These are phyloP conservation scores for Talaromyces sp. DNA, from an alignment of 2,329 filamentous ascomycete species.

Conservation along the genomic window DNA sequence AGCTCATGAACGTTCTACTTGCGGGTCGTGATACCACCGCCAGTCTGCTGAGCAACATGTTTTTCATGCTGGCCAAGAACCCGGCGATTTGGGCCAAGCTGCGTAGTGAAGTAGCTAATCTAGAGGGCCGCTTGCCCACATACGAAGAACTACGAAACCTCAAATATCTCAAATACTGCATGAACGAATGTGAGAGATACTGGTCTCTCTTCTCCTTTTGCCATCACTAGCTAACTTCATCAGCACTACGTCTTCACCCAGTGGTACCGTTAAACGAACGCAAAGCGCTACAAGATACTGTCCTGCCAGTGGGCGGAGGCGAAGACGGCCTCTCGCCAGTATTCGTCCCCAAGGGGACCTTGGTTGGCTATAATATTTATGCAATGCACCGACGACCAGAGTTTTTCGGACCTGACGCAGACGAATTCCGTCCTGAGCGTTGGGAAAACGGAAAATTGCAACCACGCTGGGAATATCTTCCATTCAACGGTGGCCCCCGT, in stretches of 20 bases:
- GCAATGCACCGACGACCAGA: constrained; percentile 65
- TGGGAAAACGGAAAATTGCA: not conserved
- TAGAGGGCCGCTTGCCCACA: constrained; percentile 18
- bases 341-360: constrained; percentile 60
- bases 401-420: constrained; percentile 41
- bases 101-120: constrained; percentile 15
- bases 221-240: not conserved
- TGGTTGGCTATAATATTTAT: constrained; percentile 62
- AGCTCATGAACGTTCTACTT: constrained; percentile 47
- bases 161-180: constrained; percentile 31
- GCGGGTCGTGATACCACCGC: constrained; percentile 52
- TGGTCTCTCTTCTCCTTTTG: not conserved
- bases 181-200: constrained; percentile 28
- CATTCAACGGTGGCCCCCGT: constrained; percentile 6
- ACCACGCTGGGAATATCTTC: constrained; percentile 7
- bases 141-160: constrained; percentile 17
- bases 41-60: constrained; percentile 38
- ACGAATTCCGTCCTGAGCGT: constrained; percentile 13
- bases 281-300: constrained; percentile 34
- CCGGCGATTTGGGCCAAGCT: constrained; percentile 32
- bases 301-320: constrained; percentile 52
- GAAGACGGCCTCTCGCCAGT: constrained; percentile 55
- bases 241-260: constrained; percentile 38
- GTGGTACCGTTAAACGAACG: constrained; percentile 43
- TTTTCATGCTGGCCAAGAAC: constrained; percentile 39